Percentiles rank a stretch among this genome's conserved stretches.
Evolutionary conservation across 257 asterid genomes (phyloP).

Genomic region (Vinca minor): DNA sequence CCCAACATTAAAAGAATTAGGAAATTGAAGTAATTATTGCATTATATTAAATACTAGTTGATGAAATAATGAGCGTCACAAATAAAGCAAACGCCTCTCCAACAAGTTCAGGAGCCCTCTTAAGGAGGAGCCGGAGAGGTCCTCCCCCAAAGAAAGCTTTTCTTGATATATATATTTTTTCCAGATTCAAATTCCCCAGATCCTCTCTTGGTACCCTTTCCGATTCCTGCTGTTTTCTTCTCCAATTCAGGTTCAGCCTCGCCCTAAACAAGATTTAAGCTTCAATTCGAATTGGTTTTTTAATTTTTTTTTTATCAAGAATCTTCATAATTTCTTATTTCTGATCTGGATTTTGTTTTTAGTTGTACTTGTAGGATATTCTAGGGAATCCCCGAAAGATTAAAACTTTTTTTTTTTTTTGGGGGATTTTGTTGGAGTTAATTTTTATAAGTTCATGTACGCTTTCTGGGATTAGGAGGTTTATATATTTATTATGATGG

Average conservation of each 20-base stretch:
- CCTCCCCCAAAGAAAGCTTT: neutral
- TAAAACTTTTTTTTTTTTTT: neutral
- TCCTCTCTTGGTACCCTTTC: neutral
- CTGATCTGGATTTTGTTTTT: neutral
- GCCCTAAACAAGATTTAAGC: neutral
- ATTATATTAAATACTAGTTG: no score
- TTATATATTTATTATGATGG: no score
- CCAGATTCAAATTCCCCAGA: neutral
- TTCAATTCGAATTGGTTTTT: neutral
- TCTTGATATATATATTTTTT: neutral
- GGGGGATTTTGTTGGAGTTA: neutral
- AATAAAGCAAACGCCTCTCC: neutral
- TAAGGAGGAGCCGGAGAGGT: no score
- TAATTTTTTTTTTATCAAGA: neutral
- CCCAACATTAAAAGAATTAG: neutral
- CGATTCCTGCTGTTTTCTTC: neutral
- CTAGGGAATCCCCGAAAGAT: neutral
- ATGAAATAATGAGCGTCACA: neutral
- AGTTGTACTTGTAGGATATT: neutral
- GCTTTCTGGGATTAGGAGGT: neutral
- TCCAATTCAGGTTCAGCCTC: constrained; percentile 5
- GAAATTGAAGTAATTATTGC: neutral
- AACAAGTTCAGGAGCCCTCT: neutral
- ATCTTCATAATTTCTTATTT: neutral
- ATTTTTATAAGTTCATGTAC: neutral